These are phyloP conservation scores for Ganoderma lucidum DNA, from an alignment of 1,284 basidiomycete genomes.

Conservation along the genomic window DNA sequence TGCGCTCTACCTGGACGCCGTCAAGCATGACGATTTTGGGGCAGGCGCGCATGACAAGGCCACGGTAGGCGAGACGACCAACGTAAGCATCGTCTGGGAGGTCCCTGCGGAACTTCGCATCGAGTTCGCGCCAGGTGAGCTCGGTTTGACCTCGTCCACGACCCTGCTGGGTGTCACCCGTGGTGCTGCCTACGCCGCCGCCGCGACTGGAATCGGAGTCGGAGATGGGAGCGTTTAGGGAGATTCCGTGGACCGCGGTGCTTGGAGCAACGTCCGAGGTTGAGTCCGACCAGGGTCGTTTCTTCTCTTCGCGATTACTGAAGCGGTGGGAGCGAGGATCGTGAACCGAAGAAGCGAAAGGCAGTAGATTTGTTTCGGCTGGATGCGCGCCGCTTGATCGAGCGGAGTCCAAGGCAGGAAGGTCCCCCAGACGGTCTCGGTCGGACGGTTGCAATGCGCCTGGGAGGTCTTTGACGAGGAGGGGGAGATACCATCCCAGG, in stretches of 20 bases:
- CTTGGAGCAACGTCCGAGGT: conserved; percentile 5
- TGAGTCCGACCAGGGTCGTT: conserved; percentile 9
- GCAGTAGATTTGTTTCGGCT: conserved; percentile 1
- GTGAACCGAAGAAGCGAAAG: background rate
- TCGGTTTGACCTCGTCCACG: conserved; percentile 36
- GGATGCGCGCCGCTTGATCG: conserved; percentile 19
- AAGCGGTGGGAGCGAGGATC: conserved; percentile 8
- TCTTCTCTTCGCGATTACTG: conserved; percentile 11
- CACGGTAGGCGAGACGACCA: conserved; percentile 87
- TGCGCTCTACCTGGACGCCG: conserved; percentile 80
- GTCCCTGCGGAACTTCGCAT: conserved; percentile 86
- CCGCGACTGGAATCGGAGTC: conserved; percentile 8
- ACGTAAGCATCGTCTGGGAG: conserved; percentile 89
- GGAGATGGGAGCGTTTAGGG: conserved; percentile 2
- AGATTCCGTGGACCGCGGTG: conserved; percentile 9
- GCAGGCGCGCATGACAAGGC: conserved; percentile 83
- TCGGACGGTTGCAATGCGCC: conserved; percentile 74
- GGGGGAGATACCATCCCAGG: conserved; percentile 92
- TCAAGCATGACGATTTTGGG: conserved; percentile 76
- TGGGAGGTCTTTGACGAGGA: conserved; percentile 75
- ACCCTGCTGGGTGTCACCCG: conserved; percentile 20
- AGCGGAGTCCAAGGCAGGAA: conserved; percentile 19
- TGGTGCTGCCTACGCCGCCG: conserved; percentile 3
- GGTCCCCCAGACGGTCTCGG: conserved; percentile 33
- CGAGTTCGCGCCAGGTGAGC: conserved; percentile 73